These are phyloP conservation scores for Pythium volutum DNA, from an alignment of 352 stramenopile genomes.

Conservation along the genomic window DNA sequence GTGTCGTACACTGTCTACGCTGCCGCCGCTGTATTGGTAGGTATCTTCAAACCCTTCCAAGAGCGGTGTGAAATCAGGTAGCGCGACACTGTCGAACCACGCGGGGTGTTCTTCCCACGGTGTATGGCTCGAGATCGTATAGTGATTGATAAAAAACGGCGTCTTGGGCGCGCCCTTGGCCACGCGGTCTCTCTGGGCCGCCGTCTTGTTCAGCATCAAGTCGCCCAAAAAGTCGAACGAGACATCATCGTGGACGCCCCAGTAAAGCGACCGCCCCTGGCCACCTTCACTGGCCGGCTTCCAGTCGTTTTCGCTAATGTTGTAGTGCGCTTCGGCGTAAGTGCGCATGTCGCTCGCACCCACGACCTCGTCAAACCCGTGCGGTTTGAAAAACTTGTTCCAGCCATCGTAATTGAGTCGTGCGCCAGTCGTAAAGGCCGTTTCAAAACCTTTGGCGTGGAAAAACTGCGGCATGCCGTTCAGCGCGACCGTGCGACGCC, in stretches of 20 bases:
- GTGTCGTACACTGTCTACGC: too few relatives aligned
- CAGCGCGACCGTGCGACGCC: conserved; percentile 28
- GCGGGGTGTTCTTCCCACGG: conserved; percentile 30
- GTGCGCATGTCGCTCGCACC: conserved; percentile 16
- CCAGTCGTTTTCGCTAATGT: conserved; percentile 21
- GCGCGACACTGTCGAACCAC: conserved; percentile 31
- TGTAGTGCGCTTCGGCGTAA: conserved; percentile 18
- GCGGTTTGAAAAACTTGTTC: conserved; percentile 39
- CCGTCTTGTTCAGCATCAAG: conserved; percentile 41
- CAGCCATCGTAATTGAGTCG: conserved; percentile 47
- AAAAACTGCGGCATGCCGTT: conserved; percentile 55
- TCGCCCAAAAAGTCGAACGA: conserved; percentile 31
- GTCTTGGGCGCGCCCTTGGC: conserved; percentile 27
- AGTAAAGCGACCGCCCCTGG: conserved; percentile 16
- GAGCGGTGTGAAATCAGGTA: conserved; percentile 33
- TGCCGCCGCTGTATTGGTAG: conserved; percentile 15
- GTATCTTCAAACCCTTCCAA: conserved; percentile 6
- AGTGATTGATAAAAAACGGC: conserved; percentile 51
- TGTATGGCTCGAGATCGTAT: conserved; percentile 56
- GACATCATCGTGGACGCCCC: conserved; percentile 47
- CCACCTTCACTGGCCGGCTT: too few relatives aligned
- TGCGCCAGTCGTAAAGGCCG: conserved; percentile 45
- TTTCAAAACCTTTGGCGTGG: conserved; percentile 46
- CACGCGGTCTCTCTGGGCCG: conserved; percentile 28
- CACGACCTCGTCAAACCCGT: conserved; percentile 51